phyloP scores from a whole-genome alignment of 2,329 filamentous ascomycete species.

The Aureobasidium zeae region DNA sequence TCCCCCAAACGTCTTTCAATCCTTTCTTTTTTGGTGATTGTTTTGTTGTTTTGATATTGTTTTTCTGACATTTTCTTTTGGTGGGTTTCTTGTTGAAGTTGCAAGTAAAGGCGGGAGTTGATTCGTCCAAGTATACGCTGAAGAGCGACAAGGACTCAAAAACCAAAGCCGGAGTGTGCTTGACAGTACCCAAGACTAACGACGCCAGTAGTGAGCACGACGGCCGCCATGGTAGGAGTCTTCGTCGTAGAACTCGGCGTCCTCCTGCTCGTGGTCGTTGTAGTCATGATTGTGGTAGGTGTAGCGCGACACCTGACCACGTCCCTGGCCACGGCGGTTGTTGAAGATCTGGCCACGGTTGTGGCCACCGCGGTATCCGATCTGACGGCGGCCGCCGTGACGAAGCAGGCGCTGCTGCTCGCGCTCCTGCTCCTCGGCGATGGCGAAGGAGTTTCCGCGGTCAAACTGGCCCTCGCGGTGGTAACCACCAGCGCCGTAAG shows the following conservation, averaged over 20 bases:
- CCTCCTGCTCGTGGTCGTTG: neutral
- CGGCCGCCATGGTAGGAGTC: neutral
- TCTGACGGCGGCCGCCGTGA: neutral
- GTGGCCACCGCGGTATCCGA: neutral
- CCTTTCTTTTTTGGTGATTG: no score
- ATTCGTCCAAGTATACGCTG: no score
- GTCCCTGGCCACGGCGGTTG: neutral
- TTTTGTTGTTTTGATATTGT: no score
- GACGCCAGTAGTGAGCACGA: neutral
- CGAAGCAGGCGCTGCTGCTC: conserved; percentile 4
- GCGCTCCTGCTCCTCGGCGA: conserved; percentile 22
- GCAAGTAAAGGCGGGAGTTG: no score
- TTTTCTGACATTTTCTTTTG: no score
- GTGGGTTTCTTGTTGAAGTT: no score
- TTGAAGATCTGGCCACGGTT: neutral
- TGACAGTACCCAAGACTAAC: neutral
- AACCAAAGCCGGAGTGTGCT: no score
- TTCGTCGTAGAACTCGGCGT: conserved; percentile 9
- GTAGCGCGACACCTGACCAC: neutral
- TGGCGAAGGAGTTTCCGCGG: conserved; percentile 55
- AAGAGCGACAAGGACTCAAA: no score
- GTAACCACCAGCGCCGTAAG: conserved; percentile 64
- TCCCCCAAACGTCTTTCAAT: no score
- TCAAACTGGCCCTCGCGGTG: conserved; percentile 68
- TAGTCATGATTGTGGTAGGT: neutral